These are phyloP conservation scores for Trametes pubescens DNA, from an alignment of 1,284 basidiomycete genomes.

Conservation along the genomic window DNA sequence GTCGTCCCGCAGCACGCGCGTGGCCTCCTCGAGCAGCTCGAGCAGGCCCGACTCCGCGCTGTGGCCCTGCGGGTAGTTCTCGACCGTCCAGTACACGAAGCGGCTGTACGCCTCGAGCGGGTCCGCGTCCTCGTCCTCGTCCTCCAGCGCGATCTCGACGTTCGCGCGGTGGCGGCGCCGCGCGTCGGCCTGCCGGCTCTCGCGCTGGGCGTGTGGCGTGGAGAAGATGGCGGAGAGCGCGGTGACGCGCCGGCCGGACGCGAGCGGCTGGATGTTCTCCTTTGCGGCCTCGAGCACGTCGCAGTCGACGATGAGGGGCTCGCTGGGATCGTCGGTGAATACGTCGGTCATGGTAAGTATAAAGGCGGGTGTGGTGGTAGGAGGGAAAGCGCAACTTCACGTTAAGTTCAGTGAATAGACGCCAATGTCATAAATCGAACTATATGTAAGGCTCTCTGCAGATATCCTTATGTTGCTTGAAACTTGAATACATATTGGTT, in stretches of 20 bases:
- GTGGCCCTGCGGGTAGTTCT: constrained; percentile 72
- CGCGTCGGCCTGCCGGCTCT: constrained; percentile 68
- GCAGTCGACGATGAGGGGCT: constrained; percentile 67
- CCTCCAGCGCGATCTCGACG: constrained; percentile 60
- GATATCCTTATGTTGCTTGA: too few species aligned
- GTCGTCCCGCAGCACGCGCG: constrained; percentile 76
- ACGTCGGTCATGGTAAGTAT: constrained; percentile 36
- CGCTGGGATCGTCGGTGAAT: constrained; percentile 36
- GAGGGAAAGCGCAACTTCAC: neutral
- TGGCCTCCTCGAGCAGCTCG: constrained; percentile 84
- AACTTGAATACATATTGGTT: too few species aligned
- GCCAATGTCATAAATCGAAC: too few species aligned
- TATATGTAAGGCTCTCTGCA: too few species aligned
- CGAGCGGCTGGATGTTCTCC: constrained; percentile 84
- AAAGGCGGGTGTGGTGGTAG: neutral
- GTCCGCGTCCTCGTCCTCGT: constrained; percentile 55
- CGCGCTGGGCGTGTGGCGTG: constrained; percentile 78
- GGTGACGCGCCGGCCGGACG: constrained; percentile 75
- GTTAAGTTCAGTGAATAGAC: too few species aligned
- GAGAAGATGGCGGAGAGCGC: constrained; percentile 73
- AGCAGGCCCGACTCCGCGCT: constrained; percentile 80
- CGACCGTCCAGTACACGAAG: constrained; percentile 76
- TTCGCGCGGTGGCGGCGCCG: constrained; percentile 65
- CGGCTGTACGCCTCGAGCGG: constrained; percentile 66
- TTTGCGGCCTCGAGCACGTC: constrained; percentile 84